Percentiles rank a stretch among this genome's conserved stretches.
Conservation (phyloP, 345 rosid species). For the Viola odorata region DNA sequence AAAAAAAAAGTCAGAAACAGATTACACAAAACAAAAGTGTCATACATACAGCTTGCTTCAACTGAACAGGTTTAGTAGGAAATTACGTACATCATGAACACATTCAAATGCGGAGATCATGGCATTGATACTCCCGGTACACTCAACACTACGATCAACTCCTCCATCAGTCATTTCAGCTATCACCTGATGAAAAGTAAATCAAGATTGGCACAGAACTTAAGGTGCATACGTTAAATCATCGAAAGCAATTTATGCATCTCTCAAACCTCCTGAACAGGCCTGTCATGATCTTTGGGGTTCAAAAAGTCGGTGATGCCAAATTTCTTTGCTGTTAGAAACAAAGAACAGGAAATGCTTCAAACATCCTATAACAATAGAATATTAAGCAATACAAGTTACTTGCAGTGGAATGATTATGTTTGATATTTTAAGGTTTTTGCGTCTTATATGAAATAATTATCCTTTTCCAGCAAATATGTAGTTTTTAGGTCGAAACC, state of each 20-base stretch:
- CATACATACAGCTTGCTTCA: background rate
- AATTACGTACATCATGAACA: conserved; percentile 28
- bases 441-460: too few species aligned
- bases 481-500: too few species aligned
- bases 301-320: conserved; percentile 65
- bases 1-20: background rate
- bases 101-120: conserved; percentile 38
- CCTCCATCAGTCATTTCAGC: conserved; percentile 42
- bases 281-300: conserved; percentile 59
- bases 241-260: too few species aligned
- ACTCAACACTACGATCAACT: conserved; percentile 36
- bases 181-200: conserved; percentile 21
- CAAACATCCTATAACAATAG: too few species aligned
- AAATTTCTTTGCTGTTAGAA: too few species aligned
- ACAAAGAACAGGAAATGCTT: conserved; percentile 4
- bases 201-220: conserved; percentile 3
- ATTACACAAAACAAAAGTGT: background rate
- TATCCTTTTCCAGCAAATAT: too few species aligned
- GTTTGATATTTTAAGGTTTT: too few species aligned
- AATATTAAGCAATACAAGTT: too few species aligned
- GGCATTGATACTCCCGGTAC: conserved; percentile 25
- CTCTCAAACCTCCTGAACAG: conserved; percentile 70
- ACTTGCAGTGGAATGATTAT: too few species aligned
- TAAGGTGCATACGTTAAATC: too few species aligned
- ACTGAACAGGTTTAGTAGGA: background rate